Base-by-base conservation (phyloP, 805 yeast genomes). In the Yamadazyma kitorensis region DNA sequence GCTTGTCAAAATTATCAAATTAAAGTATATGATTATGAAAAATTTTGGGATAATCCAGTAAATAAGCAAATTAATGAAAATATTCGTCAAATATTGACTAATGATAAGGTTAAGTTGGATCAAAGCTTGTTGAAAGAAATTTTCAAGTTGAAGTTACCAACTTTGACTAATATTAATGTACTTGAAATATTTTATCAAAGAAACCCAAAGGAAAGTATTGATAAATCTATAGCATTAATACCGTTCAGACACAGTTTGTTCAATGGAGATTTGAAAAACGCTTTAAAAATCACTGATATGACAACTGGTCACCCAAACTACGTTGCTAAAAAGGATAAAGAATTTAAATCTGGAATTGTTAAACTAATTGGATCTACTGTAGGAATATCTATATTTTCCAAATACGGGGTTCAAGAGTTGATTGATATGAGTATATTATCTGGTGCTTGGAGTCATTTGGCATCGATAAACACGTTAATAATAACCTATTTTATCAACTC, bases 181-280 rank as follows among this genome's bases (percentile, higher is more conserved):
- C 52, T 64, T 11, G 43, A 47, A 32, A 23, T 39, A n/a, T 64
- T 44, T 40, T 55, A 55, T 29, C 27, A 45, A 28, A 46, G 52
- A 12, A 49, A 57, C 18, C 62, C 67, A 3, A 29, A 40, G 7
- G 37, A 35, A 1, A 34, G 35, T 23, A 62, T 78, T 7, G 61
- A 59, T 7, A 55, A 57, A 31, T 52, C 56, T 0, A 49, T 59
- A 1, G 78, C 82, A 3, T 64, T 80, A 61, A 70, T 82, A n/a
- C 84, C 88, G 3, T 74, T 83, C 40, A 54, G 89, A 13, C 54
- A 68, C 26, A 64, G 78, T n/a, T 52, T 82, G 2, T 79, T 68
- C 57, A 66, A 74, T 41, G 82, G 77, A 1, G 77, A 81, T 31
- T 64, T 80, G 39, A 64, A 68, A 17, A 62, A 64, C 26, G 86